These are phyloP conservation scores for Dactylis glomerata DNA, from an alignment of 176 grass and related monocot genomes.

Conservation along the genomic window DNA sequence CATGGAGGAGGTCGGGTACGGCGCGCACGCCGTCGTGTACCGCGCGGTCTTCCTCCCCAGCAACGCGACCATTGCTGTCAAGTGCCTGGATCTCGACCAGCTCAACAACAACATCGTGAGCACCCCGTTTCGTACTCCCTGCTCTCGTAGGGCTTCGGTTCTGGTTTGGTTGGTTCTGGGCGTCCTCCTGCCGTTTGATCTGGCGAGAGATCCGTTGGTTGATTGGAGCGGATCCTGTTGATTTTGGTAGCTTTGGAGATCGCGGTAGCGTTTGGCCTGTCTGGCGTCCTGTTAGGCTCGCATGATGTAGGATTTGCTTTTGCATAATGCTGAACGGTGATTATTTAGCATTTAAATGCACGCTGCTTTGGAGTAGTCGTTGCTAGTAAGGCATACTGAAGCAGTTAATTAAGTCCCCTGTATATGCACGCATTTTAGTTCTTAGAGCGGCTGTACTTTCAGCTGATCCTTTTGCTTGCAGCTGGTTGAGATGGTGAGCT, in stretches of 20 bases:
- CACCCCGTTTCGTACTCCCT: background rate
- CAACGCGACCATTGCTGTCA: constrained; percentile 77
- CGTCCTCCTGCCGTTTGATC: constrained; percentile 27
- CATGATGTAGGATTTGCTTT: constrained; percentile 4
- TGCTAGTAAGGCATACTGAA: constrained; percentile 4
- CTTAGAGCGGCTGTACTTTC: background rate
- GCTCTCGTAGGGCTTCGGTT: background rate
- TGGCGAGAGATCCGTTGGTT: constrained; percentile 45
- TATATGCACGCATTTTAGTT: constrained; percentile 25
- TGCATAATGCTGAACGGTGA: background rate
- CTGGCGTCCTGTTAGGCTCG: background rate
- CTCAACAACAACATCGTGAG: constrained; percentile 96
- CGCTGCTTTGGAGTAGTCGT: background rate
- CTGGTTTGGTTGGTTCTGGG: background rate
- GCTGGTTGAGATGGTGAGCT: background rate
- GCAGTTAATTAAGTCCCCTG: background rate
- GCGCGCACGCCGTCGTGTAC: constrained; percentile 89
- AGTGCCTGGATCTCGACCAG: constrained; percentile 99
- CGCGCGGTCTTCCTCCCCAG: constrained; percentile 70
- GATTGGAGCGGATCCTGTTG: constrained; percentile 25
- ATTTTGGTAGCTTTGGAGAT: constrained; percentile 28
- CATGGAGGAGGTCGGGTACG: constrained; percentile 85
- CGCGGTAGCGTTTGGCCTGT: background rate
- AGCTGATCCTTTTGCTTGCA: background rate
- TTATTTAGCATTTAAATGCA: constrained; percentile 28